Evolutionary conservation across 441 rosid species (phyloP).

Genomic region (Isatis lusitanica): DNA sequence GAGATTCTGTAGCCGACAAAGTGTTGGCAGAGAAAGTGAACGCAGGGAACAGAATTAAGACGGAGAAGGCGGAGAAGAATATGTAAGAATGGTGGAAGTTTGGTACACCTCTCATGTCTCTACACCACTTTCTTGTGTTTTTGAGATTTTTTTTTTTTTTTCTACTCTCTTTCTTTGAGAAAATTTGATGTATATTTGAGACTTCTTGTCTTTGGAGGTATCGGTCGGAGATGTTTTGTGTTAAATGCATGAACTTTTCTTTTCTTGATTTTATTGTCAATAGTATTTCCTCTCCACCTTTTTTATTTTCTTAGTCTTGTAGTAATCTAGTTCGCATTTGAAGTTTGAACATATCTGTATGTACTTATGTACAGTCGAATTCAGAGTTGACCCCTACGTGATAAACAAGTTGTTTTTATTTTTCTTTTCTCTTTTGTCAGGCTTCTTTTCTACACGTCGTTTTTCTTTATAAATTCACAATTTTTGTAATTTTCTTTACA

Average conservation of each 20-base stretch:
- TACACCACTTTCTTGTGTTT: constrained; percentile 11
- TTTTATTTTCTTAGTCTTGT: neutral
- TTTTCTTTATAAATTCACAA: neutral
- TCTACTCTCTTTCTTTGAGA: neutral
- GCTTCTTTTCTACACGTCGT: neutral
- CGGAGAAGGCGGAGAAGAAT: constrained; percentile 34
- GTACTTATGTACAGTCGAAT: neutral
- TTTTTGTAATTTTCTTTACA: neutral
- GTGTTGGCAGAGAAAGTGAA: constrained; percentile 34
- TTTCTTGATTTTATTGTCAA: neutral
- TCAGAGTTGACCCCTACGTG: constrained; percentile 23
- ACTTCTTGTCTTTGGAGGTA: neutral
- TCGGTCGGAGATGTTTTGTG: constrained; percentile 22
- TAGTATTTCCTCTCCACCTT: neutral
- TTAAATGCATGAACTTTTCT: constrained; percentile 9
- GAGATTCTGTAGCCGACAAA: constrained; percentile 33
- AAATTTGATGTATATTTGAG: neutral
- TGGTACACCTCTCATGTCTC: constrained; percentile 31
- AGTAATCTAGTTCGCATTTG: neutral
- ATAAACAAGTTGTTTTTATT: neutral
- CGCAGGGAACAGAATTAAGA: constrained; percentile 38
- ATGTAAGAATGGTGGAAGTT: constrained; percentile 25
- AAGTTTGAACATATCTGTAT: neutral
- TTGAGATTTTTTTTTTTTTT: neutral
- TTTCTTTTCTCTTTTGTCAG: neutral